Conservation (phyloP, 2,329 filamentous ascomycete species). For the Fusarium hainanense region DNA sequence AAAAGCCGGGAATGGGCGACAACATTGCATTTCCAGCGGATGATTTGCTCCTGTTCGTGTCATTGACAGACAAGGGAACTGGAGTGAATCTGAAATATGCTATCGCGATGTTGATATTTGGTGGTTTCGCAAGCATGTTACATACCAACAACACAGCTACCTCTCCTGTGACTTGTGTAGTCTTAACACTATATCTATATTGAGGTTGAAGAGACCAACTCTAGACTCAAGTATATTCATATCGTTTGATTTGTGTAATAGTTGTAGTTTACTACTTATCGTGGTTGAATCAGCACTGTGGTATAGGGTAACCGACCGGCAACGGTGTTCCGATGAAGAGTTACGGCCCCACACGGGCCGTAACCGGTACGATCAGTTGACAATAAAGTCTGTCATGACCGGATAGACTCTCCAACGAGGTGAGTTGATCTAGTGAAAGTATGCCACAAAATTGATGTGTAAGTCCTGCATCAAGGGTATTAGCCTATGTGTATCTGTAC, state of each 20-base stretch:
- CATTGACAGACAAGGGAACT: neutral
- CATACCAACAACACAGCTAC: neutral
- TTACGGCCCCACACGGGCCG: slow-evolving; percentile 5
- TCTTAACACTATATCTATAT: neutral
- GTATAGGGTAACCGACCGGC: neutral
- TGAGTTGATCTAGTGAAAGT: neutral
- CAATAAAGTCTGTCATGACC: neutral
- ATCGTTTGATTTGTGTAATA: neutral
- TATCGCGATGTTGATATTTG: neutral
- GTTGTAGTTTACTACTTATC: too few species aligned
- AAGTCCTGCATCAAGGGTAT: neutral
- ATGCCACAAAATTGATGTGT: neutral
- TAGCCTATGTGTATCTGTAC: too few species aligned
- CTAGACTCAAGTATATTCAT: neutral
- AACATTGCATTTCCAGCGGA: too few species aligned
- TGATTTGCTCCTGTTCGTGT: neutral
- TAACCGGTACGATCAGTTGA: neutral
- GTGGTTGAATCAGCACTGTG: neutral
- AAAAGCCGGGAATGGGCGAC: neutral
- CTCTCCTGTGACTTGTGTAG: neutral
- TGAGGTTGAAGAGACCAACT: neutral
- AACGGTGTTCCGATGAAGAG: neutral
- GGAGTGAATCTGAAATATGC: neutral
- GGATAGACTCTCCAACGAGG: neutral
- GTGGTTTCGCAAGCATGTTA: neutral